Base-by-base conservation (phyloP, 768 basidiomycete genomes). In the Naganishia vishniacii region DNA sequence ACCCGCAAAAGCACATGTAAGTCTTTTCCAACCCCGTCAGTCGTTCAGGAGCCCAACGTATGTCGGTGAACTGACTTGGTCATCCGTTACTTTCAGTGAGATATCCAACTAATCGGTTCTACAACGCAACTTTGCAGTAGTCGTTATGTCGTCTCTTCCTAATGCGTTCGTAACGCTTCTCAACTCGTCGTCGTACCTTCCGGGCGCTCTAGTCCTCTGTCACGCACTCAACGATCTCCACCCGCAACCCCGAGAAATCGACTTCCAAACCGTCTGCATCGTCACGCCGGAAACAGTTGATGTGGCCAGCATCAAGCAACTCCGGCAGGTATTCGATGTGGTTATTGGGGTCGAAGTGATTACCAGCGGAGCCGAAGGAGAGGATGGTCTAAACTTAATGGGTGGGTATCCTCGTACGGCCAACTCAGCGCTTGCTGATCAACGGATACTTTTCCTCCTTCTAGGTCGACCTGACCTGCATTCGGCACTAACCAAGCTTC, bases 321-420 rank as follows among this genome's bases (percentile, higher is more conserved):
- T 98, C 51, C 82, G 92, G 66, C 83, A 83, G 72, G 86, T 84
- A 9, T 99, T 87, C 73, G 83, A 93, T 74, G 71, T 87, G 45
- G 92, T 98, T 62, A 80, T 97, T 59, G 95, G 92, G 48, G 93
- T 99, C 26, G 94, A 98, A 79, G 79, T 87, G 48, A 90, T 99
- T 69, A 83, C 82, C 45, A 75, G 74, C 69, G 75, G 74, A 1
- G 84, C 86, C 71, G 79, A 85, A 47, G 84, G 88, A 62, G 77
- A 82, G 59, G 80, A 82, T 51, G 85, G 85, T 60, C 79, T 99
- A 65, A 80, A 82, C 65, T 81, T 98, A 61, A 86, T 99, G 66
- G 94, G 94, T 97, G 62, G 68, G 78, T 77, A 18, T 5, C 11
- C 4, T 16, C 8, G 9, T 9, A 15, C 25, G 18, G n/a, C n/a